Evolutionary conservation across 202 grass and related monocot species (phyloP).

Genomic region (Panicum virgatum): DNA sequence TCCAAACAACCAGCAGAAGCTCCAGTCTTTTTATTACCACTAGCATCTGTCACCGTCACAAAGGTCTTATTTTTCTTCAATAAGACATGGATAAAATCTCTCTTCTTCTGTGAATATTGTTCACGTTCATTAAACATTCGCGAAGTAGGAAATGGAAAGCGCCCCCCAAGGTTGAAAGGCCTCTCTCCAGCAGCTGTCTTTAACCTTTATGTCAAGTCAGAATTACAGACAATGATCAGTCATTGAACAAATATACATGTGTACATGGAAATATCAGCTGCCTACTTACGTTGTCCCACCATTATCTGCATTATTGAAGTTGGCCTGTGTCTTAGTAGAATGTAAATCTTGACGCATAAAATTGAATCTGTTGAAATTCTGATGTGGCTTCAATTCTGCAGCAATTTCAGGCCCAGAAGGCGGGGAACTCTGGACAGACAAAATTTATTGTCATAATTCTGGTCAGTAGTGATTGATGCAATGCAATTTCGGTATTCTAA

Average conservation of each 20-base stretch:
- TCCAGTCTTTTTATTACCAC: conserved; percentile 44
- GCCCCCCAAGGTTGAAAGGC: not conserved
- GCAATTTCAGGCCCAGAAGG: not conserved
- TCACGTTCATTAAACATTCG: not conserved
- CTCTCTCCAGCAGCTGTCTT: not conserved
- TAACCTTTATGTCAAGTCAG: not conserved
- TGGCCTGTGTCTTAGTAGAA: not conserved
- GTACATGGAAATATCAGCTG: not conserved
- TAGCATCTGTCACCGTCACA: conserved; percentile 46
- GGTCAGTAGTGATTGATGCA: not conserved
- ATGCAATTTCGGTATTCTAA: not conserved
- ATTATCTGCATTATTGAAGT: not conserved
- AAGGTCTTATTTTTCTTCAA: conserved; percentile 55
- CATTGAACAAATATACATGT: not conserved
- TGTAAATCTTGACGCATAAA: not conserved
- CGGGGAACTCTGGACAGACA: not conserved
- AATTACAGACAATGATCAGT: not conserved
- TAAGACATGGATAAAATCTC: conserved; percentile 24
- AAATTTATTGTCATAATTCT: not conserved
- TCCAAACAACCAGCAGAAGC: conserved; percentile 57
- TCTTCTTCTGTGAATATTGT: conserved; percentile 21
- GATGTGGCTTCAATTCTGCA: not conserved
- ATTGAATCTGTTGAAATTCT: not conserved
- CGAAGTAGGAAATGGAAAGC: not conserved
- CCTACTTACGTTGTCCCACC: not conserved